Evolutionary conservation across 148 eudicot species (phyloP).

Genomic region (Nyssa sinensis): DNA sequence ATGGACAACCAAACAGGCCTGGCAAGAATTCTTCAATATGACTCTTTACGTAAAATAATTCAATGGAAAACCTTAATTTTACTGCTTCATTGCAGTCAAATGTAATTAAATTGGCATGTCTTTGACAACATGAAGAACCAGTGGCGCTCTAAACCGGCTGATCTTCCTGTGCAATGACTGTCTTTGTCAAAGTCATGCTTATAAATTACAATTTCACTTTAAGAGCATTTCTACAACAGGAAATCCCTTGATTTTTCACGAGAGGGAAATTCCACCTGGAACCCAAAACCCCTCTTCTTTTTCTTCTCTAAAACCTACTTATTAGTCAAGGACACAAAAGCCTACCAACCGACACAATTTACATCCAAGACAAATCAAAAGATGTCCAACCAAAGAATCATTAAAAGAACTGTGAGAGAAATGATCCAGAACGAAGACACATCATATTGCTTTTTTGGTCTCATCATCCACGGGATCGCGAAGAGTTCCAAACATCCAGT

Average conservation of each 20-base stretch:
- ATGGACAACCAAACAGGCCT: too few relatives aligned
- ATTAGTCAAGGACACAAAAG: not conserved
- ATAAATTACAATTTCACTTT: too few relatives aligned
- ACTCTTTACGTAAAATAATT: too few relatives aligned
- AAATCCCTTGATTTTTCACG: not conserved
- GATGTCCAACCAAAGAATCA: conserved; percentile 2
- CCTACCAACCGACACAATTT: not conserved
- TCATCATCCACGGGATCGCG: conserved; percentile 54
- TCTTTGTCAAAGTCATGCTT: too few relatives aligned
- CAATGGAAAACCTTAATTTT: too few relatives aligned
- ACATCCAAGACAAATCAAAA: conserved; percentile 1
- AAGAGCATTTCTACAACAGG: too few relatives aligned
- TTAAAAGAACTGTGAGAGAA: not conserved
- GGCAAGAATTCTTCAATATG: too few relatives aligned
- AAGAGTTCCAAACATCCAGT: conserved; percentile 93
- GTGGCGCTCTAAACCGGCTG: not conserved
- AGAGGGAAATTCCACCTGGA: not conserved
- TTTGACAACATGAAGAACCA: not conserved
- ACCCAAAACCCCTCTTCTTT: not conserved
- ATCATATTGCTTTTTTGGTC: conserved; percentile 41
- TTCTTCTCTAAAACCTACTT: conserved; percentile 1
- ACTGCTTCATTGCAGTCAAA: not conserved
- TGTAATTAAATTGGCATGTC: not conserved
- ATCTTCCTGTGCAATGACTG: too few relatives aligned
- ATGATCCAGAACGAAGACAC: not conserved